These are phyloP conservation scores for Chrysanthemum lavandulifolium DNA, from an alignment of 129 eudicot species.

Conservation along the genomic window DNA sequence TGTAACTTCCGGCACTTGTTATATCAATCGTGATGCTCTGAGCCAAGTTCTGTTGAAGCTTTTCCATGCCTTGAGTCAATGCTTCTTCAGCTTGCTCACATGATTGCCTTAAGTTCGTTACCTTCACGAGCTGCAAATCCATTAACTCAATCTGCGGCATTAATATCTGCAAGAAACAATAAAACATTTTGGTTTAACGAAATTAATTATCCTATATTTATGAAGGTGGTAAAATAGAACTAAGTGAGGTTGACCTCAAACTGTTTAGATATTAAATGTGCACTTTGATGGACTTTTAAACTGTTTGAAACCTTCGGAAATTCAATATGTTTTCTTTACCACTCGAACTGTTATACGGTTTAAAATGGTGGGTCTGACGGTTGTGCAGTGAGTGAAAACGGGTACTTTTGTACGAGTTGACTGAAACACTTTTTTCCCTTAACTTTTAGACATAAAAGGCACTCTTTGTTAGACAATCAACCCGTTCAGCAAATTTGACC, in stretches of 20 bases:
- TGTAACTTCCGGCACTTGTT: slow-evolving; percentile 42
- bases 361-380: too few species aligned
- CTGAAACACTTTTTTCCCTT: too few species aligned
- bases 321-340: too few species aligned
- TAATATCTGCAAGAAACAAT: slow-evolving; percentile 44
- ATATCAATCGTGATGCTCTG: slow-evolving; percentile 54
- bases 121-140: slow-evolving; percentile 50
- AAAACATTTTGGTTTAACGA: background rate
- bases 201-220: background rate
- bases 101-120: slow-evolving; percentile 50
- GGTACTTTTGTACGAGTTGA: too few species aligned
- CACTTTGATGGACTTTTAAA: too few species aligned
- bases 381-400: too few species aligned
- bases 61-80: slow-evolving; percentile 77
- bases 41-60: slow-evolving; percentile 75
- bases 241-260: too few species aligned
- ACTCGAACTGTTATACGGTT: too few species aligned
- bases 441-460: too few species aligned
- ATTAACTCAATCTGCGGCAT: slow-evolving; percentile 67
- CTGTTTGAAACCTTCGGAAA: too few species aligned
- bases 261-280: too few species aligned
- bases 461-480: background rate
- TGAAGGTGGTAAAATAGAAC: too few species aligned
- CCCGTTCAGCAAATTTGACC: background rate
- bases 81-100: slow-evolving; percentile 97